Base-by-base conservation (phyloP, 768 basidiomycete genomes). In the Russula griseocarnosa region DNA sequence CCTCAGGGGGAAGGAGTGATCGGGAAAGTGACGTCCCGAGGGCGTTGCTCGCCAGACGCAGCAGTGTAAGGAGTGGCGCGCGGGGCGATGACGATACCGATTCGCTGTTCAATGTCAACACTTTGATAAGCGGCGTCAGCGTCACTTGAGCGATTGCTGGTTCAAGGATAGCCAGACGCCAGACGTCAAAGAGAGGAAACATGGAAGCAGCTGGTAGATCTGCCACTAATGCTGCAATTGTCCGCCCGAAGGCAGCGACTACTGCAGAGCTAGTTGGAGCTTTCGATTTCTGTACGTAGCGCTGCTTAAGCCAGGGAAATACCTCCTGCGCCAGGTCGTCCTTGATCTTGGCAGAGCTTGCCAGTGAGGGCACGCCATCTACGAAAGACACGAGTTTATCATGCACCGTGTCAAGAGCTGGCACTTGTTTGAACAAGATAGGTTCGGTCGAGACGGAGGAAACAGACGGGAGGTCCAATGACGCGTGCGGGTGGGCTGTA, bases 121-220 rank as follows among this genome's bases (percentile, higher is more conserved):
- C 79, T 66, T 82, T 81, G 28, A 76, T 73, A 34, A 88, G 69
- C 58, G 88, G 75, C 6, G 76, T 26, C 9, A 70, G 68, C 14
- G 87, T 72, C 0, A 82, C 81, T 24, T 49, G 47, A 2, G 65
- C 65, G 5, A 66, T 61, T 6, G 38, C 18, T 5, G 81, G 77
- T 72, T 92, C 86, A 24, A 94, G 81, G 20, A 91, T 72, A 0
- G 86, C 87, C 11, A 94, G 79, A 1, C 92, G 80, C 87, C 92
- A 90, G 67, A 94, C 78, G 70, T 96, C 94, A 13, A 86, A 81
- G 5, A 94, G 71, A 0, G 94, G 93, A 77, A 95, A 96, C 34
- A 92, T 78, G 44, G 83, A 76, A 10, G 79, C 78, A 0, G 78
- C 60, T 0, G 82, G 79, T 1, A 94, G 81, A 3, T 75, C 76